These are phyloP conservation scores for Eucalyptus victrix DNA, from an alignment of 345 rosid species.

Conservation along the genomic window DNA sequence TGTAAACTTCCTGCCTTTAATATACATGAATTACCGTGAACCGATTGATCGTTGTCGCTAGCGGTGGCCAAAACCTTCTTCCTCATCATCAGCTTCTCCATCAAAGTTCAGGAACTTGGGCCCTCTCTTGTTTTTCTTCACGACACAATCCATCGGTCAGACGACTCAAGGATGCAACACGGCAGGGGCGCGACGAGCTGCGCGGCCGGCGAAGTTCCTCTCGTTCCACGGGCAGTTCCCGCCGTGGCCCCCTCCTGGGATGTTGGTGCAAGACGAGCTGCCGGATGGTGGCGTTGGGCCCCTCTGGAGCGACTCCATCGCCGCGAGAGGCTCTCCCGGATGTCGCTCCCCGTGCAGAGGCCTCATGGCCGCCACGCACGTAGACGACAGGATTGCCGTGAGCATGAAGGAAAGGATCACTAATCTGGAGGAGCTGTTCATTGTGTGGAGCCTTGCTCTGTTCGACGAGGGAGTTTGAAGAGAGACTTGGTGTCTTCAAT, in stretches of 20 bases:
- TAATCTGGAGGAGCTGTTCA: neutral
- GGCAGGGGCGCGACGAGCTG: neutral
- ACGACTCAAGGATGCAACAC: neutral
- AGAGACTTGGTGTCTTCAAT: neutral
- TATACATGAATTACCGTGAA: neutral
- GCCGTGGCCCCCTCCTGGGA: slow-evolving; percentile 3
- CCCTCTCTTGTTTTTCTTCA: neutral
- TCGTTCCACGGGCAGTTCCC: neutral
- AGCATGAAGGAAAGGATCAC: neutral
- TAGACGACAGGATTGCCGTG: neutral
- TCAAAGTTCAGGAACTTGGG: neutral
- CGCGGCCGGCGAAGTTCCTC: slow-evolving; percentile 5
- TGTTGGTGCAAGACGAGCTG: neutral
- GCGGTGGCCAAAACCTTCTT: neutral
- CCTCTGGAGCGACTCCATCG: neutral
- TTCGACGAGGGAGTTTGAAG: neutral
- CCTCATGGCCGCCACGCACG: neutral
- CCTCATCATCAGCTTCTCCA: neutral
- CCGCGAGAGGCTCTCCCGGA: neutral
- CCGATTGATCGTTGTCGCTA: neutral
- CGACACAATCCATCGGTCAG: neutral
- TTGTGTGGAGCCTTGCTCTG: neutral
- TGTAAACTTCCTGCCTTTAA: neutral
- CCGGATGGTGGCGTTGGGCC: neutral
- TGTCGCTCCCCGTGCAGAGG: neutral